These are phyloP conservation scores for Plasmodium coatneyi DNA, from an alignment of 169 alveolate species.

Conservation along the genomic window DNA sequence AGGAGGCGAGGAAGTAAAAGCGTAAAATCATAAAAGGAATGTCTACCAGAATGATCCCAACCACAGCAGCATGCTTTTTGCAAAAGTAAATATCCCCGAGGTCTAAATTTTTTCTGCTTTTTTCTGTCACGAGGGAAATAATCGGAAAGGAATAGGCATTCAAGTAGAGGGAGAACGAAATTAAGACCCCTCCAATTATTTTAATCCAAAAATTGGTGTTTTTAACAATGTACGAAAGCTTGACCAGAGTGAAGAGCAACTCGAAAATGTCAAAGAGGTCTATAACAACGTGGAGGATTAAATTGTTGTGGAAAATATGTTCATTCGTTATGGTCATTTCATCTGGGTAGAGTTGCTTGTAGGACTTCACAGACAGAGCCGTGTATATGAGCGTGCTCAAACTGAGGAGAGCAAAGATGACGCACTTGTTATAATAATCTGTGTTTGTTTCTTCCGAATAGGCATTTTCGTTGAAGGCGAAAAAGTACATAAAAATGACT, in stretches of 20 bases:
- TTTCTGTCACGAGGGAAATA: constrained; percentile 45
- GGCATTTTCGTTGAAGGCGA: constrained; percentile 77
- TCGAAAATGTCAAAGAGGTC: constrained; percentile 84
- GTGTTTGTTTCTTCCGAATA: constrained; percentile 70
- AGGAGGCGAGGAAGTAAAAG: constrained; percentile 37
- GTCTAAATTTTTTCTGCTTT: constrained; percentile 55
- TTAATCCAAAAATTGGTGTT: constrained; percentile 67
- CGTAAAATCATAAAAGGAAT: constrained; percentile 57
- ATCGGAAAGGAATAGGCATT: constrained; percentile 69
- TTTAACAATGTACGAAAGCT: constrained; percentile 25
- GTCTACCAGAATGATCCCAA: constrained; percentile 45
- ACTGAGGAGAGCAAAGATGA: constrained; percentile 76
- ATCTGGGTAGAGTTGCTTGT: constrained; percentile 61
- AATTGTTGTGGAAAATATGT: constrained; percentile 80
- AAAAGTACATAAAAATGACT: constrained; percentile 77
- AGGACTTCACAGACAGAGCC: constrained; percentile 77
- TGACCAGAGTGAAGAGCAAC: constrained; percentile 34
- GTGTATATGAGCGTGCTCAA: constrained; percentile 77
- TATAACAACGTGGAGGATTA: constrained; percentile 81
- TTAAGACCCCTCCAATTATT: constrained; percentile 63
- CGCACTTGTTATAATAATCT: constrained; percentile 74
- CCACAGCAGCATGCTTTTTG: constrained; percentile 63
- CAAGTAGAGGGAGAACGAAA: constrained; percentile 45
- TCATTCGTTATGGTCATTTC: constrained; percentile 80
- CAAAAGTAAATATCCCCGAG: constrained; percentile 61